These are phyloP conservation scores for Stagonosporopsis chrysanthemi DNA, from an alignment of 2,329 filamentous ascomycete species.

Conservation along the genomic window DNA sequence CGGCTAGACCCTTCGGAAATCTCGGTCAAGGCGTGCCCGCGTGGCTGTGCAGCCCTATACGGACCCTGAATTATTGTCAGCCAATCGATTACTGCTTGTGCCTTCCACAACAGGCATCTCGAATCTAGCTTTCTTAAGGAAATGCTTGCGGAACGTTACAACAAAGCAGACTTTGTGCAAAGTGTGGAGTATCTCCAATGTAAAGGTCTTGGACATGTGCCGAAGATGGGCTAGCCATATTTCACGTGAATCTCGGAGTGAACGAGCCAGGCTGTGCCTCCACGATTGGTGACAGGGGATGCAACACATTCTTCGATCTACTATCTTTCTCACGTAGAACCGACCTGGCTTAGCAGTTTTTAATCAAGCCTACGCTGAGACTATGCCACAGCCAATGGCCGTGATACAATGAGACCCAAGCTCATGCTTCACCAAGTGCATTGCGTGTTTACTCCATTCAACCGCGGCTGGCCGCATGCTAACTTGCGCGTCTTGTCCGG, in stretches of 20 bases:
- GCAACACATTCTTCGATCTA: background rate
- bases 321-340: background rate
- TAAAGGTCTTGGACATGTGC: background rate
- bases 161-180: slow-evolving; percentile 23
- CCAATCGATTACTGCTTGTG: slow-evolving; percentile 8
- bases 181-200: slow-evolving; percentile 5
- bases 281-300: background rate
- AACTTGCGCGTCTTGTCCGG: slow-evolving; percentile 29
- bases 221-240: background rate
- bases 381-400: background rate
- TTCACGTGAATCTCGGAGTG: background rate
- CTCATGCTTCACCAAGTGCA: background rate
- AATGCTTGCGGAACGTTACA: slow-evolving; percentile 19
- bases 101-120: slow-evolving; percentile 12
- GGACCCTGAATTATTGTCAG: slow-evolving; percentile 14
- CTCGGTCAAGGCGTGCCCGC: slow-evolving; percentile 27
- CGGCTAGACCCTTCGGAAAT: slow-evolving; percentile 10
- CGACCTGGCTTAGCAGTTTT: background rate
- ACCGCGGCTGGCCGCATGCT: slow-evolving; percentile 7
- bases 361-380: background rate
- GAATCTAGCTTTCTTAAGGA: slow-evolving; percentile 8
- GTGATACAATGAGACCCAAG: background rate
- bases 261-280: background rate
- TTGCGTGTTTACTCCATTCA: background rate
- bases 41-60: slow-evolving; percentile 22